A percentile compares a stretch with the other conserved stretches of the same genome.
phyloP scores from a whole-genome alignment of 139 green algal species.

The Chlamydomonas sp. region DNA sequence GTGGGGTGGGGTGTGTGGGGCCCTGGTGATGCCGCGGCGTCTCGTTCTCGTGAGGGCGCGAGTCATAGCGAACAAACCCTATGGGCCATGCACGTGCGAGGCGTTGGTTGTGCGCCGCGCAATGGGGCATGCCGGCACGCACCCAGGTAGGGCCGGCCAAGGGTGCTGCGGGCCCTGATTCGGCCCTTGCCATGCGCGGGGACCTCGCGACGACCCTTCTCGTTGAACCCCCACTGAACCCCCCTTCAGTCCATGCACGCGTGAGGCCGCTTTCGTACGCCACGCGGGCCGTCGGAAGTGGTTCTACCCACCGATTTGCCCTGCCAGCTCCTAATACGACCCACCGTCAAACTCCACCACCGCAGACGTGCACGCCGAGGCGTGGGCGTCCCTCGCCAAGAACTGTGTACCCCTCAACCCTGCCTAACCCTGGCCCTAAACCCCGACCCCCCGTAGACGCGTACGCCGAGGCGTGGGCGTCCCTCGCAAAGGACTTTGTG shows the following conservation, averaged over 20 bases:
- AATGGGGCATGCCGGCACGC: constrained; percentile 13
- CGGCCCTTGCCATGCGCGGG: too few relatives aligned
- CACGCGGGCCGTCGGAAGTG: too few relatives aligned
- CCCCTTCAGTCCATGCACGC: too few relatives aligned
- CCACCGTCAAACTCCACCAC: neutral
- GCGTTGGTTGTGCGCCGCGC: constrained; percentile 24
- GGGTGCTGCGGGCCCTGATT: too few relatives aligned
- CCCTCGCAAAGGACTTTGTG: constrained; percentile 52
- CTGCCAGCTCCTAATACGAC: neutral
- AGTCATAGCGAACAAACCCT: too few relatives aligned
- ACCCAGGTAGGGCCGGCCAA: neutral
- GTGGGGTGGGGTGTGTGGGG: too few relatives aligned
- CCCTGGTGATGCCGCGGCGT: too few relatives aligned
- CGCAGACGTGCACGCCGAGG: constrained; percentile 57
- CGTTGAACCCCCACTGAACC: too few relatives aligned
- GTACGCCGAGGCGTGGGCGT: constrained; percentile 50
- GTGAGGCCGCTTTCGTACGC: constrained; percentile 40
- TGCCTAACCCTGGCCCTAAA: constrained; percentile 24
- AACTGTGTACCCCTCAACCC: constrained; percentile 46
- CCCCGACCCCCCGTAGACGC: constrained; percentile 37
- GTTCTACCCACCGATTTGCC: neutral
- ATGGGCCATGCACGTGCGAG: constrained; percentile 37
- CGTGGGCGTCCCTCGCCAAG: constrained; percentile 31
- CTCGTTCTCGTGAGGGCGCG: too few relatives aligned
- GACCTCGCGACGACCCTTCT: too few relatives aligned